Conservation (phyloP, 441 rosid genomes). For the Eruca vesicaria region DNA sequence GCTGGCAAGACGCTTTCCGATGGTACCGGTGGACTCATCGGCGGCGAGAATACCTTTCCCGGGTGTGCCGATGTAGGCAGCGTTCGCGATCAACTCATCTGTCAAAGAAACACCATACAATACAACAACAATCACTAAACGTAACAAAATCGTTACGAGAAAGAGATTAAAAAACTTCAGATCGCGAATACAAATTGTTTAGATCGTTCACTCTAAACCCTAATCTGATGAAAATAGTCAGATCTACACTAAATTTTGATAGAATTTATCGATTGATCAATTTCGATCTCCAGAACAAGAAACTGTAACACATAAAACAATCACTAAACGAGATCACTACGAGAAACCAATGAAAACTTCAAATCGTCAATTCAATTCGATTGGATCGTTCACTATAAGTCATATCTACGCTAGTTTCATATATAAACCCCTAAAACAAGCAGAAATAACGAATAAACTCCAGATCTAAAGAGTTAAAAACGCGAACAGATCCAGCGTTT, state of each 20-base stretch:
- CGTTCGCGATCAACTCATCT: not conserved
- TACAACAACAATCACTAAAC: not conserved
- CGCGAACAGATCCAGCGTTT: slow-evolving; percentile 1
- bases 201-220: not conserved
- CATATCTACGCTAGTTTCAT: slow-evolving; percentile 15
- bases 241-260: slow-evolving; percentile 16
- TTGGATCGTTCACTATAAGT: not conserved
- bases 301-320: not conserved
- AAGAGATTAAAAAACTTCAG: not conserved
- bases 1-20: not conserved
- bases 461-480: slow-evolving; percentile 2
- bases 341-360: not conserved
- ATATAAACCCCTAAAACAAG: not conserved
- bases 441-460: not conserved
- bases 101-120: not conserved
- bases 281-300: not conserved
- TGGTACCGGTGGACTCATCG: not conserved
- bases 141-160: too few species aligned
- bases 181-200: not conserved
- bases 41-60: not conserved
- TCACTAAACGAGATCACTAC: not conserved
- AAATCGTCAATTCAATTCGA: slow-evolving; percentile 8
- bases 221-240: not conserved
- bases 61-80: not conserved
- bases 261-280: not conserved